Evolutionary conservation across 139 green algal genomes (phyloP), one percentile per base, ranked within the genome.

Genomic region (Chlorella sorokiniana): DNA sequence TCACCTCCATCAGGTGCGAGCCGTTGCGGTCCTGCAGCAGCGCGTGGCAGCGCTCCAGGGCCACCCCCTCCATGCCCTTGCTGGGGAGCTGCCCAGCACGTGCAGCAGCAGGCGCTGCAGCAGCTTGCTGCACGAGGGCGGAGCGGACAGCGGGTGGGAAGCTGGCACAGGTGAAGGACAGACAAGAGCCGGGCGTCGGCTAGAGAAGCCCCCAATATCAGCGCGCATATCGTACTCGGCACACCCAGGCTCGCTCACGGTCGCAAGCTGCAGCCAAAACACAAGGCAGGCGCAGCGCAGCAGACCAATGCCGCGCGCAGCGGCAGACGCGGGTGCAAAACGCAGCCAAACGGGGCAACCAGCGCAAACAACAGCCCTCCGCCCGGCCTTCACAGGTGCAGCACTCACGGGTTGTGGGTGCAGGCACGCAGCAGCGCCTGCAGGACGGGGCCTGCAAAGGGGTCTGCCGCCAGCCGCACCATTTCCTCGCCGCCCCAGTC

Each of bases 1-100:
- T n/a, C 44, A 81, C 90, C 83, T 94, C 91, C 86, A 93, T 70
- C 38, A 94, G 67, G 69, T 92, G 90, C 83, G 84, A 91, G 51
- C 84, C 88, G 62, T 74, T 86, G 38, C 85, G 74, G 81, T 94
- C 91, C 56, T 75, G 69, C 62, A 90, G 61, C 59, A 93, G 81
- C 29, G 61, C 76, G 52, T 77, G 64, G 72, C 72, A 79, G 23
- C 72, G 72, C 72, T 79, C 72, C 25, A 92, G 45, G 27, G 38
- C 33, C 63, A 89, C 84, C 16, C 59, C 71, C 14, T 48, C 37
- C 59, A 91, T 61, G 27, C 81, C 72, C 72, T 79, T 79, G 37
- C 35, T 38, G 52, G 23, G 20, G 42, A 9, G 37, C 72, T 51
- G 51, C 72, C 72, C 72, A 79, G 38, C 40, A 80, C 74, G 14